Base-by-base conservation (phyloP, 2,329 filamentous ascomycete genomes). In the Sporothrix luriei region DNA sequence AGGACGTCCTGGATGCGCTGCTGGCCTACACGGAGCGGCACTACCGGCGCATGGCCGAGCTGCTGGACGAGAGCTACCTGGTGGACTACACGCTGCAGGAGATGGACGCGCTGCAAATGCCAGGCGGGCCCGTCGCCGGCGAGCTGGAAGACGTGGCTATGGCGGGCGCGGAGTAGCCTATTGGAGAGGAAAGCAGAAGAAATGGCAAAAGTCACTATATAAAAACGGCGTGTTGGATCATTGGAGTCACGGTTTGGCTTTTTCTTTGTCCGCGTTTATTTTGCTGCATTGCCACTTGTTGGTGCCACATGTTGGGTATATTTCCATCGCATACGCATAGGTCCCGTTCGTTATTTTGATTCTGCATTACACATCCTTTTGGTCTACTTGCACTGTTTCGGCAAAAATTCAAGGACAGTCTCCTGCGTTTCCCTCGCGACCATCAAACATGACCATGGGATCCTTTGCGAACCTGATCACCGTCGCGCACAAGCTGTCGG, bases 21-120 rank as follows among this genome's bases (percentile, higher is more conserved):
- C 90, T 88, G 74, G 91, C 91, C 19, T 98, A 99, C 78, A 97
- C 94, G 0, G 93, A 98, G 79, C 87, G 94, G 73, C 95, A 99
- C 79, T 97, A 97, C 79, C 91, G 90, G 79, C 86, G 94, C 68
- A 86, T 95, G 74, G 94, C 97, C 78, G 94, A 97, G 76, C 82
- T 97, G 75, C 88, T 94, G 52, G 94, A 98, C 77, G 95, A 98
- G 82, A 97, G 94, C 77, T 98, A 94, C 80, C 80, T 99, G 75
- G 87, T 98, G 52, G 93, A 97, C 79, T 98, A 96, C 85, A 96
- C 94, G 72, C 82, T 98, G 72, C 87, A 90, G 76, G 92, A 97
- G 82, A 98, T 98, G 94, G 93, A 97, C 76, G 91, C 85, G 78
- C 84, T 90, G 72, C 70, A 70, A 68, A 83, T 83, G 52, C 84